These are phyloP conservation scores for Blastomyces emzantsi DNA, from an alignment of 2,329 filamentous ascomycete species.

Conservation along the genomic window DNA sequence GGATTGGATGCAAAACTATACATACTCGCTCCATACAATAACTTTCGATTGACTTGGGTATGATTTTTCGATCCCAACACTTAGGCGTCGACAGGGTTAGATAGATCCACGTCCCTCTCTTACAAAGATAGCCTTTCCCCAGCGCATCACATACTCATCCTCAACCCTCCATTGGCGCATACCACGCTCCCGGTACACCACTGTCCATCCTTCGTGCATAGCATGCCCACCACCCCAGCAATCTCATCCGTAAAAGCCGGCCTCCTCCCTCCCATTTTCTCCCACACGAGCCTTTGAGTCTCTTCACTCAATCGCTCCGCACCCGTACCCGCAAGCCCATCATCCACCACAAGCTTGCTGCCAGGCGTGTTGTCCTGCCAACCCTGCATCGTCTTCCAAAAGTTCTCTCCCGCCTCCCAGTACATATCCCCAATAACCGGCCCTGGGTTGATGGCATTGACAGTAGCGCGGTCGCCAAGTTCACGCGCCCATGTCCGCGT, in stretches of 20 bases:
- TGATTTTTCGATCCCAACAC: no score
- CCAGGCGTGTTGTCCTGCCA: slow-evolving; percentile 58
- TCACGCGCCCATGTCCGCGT: slow-evolving; percentile 60
- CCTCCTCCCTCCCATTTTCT: slow-evolving; percentile 48
- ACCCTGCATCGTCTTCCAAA: slow-evolving; percentile 51
- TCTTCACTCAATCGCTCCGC: slow-evolving; percentile 53
- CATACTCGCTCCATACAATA: background rate
- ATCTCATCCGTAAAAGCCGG: slow-evolving; percentile 61
- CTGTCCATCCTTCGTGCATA: slow-evolving; percentile 59
- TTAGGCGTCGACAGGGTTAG: background rate
- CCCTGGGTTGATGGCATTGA: slow-evolving; percentile 58
- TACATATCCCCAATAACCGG: slow-evolving; percentile 62
- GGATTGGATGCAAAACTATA: background rate
- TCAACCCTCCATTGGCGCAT: slow-evolving; percentile 71
- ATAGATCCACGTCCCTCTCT: background rate
- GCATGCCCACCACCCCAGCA: slow-evolving; percentile 67
- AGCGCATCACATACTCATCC: slow-evolving; percentile 36
- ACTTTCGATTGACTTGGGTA: background rate
- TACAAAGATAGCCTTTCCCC: background rate
- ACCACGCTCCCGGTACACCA: slow-evolving; percentile 76
- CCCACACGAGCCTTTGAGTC: slow-evolving; percentile 51
- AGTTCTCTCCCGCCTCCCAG: slow-evolving; percentile 46
- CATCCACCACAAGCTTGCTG: slow-evolving; percentile 50
- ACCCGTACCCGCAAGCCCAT: slow-evolving; percentile 37
- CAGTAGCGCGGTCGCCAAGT: slow-evolving; percentile 52